A percentile compares a stretch with the other conserved stretches of the same genome.
phyloP scores from a whole-genome alignment of 2,329 filamentous ascomycete species.

The Arthrocladium fulminans region DNA sequence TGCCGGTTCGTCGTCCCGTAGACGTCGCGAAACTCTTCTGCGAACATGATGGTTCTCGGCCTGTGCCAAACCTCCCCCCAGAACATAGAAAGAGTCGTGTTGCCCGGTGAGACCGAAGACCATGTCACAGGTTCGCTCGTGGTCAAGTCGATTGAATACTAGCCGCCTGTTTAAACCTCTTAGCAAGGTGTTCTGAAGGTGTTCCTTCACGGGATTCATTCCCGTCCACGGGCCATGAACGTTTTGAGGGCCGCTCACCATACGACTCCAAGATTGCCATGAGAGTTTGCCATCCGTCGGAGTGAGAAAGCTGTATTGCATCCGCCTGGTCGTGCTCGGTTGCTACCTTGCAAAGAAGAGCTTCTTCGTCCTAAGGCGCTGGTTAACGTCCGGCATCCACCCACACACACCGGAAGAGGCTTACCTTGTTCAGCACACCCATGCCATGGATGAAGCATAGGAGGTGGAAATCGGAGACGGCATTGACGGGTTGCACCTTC shows the following conservation, averaged over 20 bases:
- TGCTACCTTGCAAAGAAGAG: slow-evolving; percentile 75
- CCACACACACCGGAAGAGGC: slow-evolving; percentile 21
- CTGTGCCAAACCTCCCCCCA: not conserved
- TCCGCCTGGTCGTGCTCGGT: slow-evolving; percentile 71
- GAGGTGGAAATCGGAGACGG: slow-evolving; percentile 87
- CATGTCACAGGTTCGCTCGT: too few species aligned
- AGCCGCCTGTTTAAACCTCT: slow-evolving; percentile 52
- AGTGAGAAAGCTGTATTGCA: slow-evolving; percentile 73
- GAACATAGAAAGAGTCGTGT: too few species aligned
- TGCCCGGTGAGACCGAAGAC: too few species aligned
- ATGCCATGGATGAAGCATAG: slow-evolving; percentile 77
- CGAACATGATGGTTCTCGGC: not conserved
- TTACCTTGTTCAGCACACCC: slow-evolving; percentile 75
- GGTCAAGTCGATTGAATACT: slow-evolving; percentile 24
- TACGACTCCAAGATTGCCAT: slow-evolving; percentile 82
- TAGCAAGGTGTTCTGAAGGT: slow-evolving; percentile 49
- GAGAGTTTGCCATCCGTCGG: slow-evolving; percentile 87
- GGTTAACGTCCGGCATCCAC: not conserved
- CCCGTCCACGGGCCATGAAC: slow-evolving; percentile 26
- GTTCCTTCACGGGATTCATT: slow-evolving; percentile 40
- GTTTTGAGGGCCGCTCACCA: slow-evolving; percentile 65
- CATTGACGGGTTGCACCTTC: slow-evolving; percentile 54
- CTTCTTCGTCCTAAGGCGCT: slow-evolving; percentile 67
- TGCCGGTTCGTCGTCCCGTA: not conserved
- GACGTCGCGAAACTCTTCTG: not conserved